Conservation (phyloP, 805 yeast genomes). For the Pichia thaimueangensis region DNA sequence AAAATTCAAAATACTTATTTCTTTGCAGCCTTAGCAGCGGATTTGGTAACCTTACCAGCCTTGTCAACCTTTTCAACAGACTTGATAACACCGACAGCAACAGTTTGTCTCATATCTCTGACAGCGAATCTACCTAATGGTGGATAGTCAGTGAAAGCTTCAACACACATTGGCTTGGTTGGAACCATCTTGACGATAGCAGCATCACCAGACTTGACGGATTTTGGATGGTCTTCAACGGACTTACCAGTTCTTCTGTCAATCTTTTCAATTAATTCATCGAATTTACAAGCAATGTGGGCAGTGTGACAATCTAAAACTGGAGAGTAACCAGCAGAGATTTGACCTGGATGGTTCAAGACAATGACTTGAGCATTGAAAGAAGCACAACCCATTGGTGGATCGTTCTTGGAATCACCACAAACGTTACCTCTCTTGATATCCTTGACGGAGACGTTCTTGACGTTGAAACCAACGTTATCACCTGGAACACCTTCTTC, state of each 20-base stretch:
- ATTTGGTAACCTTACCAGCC: slow-evolving; percentile 95
- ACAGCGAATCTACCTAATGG: slow-evolving; percentile 97
- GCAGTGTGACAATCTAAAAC: slow-evolving; percentile 91
- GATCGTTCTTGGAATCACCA: slow-evolving; percentile 87
- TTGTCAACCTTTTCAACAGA: slow-evolving; percentile 77
- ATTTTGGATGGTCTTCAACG: slow-evolving; percentile 84
- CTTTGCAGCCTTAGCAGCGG: slow-evolving; percentile 81
- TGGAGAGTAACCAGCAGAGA: slow-evolving; percentile 87
- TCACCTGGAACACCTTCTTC: slow-evolving; percentile 84
- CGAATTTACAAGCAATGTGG: slow-evolving; percentile 87
- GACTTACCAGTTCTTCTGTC: slow-evolving; percentile 93
- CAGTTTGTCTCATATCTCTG: slow-evolving; percentile 99
- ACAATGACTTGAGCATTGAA: slow-evolving; percentile 74
- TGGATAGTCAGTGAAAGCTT: slow-evolving; percentile 90
- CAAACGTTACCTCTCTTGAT: slow-evolving; percentile 90
- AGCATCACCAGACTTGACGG: slow-evolving; percentile 94
- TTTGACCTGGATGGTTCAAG: slow-evolving; percentile 90
- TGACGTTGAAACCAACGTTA: slow-evolving; percentile 86
- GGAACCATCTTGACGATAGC: slow-evolving; percentile 88
- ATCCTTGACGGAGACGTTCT: slow-evolving; percentile 85
- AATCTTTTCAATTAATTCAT: slow-evolving; percentile 74
- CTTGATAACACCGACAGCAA: slow-evolving; percentile 99
- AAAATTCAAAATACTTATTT: slow-evolving; percentile 40
- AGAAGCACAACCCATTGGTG: slow-evolving; percentile 72
- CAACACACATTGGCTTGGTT: slow-evolving; percentile 91